These are phyloP conservation scores for Penicillium maclennaniae DNA, from an alignment of 495 filamentous ascomycete genomes.

Conservation along the genomic window DNA sequence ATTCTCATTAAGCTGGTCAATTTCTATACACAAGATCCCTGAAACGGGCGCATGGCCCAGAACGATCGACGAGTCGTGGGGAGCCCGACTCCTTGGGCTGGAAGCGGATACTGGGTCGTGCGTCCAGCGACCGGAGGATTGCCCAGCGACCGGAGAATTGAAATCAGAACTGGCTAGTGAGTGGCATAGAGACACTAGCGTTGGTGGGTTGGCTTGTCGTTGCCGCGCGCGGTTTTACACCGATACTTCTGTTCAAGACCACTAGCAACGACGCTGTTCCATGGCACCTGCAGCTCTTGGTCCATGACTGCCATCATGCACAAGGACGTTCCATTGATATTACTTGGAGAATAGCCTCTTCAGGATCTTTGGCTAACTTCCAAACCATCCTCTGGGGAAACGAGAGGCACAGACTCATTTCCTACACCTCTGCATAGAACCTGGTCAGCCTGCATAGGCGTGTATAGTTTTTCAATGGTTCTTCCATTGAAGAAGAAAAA, in stretches of 20 bases:
- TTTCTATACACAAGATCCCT: neutral
- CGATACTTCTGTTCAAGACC: neutral
- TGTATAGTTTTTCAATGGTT: neutral
- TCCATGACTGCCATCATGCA: neutral
- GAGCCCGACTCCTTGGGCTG: slow-evolving; percentile 3
- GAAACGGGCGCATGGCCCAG: neutral
- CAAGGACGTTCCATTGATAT: neutral
- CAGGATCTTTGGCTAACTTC: neutral
- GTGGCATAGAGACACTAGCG: no score
- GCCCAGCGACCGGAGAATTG: slow-evolving; percentile 4
- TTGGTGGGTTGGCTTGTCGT: neutral
- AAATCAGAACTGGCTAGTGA: slow-evolving; percentile 1
- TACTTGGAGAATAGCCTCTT: neutral
- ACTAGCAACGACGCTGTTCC: neutral
- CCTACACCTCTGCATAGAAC: neutral
- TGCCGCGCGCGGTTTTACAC: neutral
- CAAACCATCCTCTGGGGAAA: neutral
- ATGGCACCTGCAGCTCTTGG: slow-evolving; percentile 1
- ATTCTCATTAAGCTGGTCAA: no score
- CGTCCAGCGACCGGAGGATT: slow-evolving; percentile 6
- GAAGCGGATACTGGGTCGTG: neutral
- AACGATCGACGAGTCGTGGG: neutral
- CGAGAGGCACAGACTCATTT: neutral
- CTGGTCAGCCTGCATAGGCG: neutral
- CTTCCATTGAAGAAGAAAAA: neutral